Percentiles rank a stretch among this genome's conserved stretches.
phyloP scores from a whole-genome alignment of 176 grass and related monocot species.

The Saccharum officinarum region DNA sequence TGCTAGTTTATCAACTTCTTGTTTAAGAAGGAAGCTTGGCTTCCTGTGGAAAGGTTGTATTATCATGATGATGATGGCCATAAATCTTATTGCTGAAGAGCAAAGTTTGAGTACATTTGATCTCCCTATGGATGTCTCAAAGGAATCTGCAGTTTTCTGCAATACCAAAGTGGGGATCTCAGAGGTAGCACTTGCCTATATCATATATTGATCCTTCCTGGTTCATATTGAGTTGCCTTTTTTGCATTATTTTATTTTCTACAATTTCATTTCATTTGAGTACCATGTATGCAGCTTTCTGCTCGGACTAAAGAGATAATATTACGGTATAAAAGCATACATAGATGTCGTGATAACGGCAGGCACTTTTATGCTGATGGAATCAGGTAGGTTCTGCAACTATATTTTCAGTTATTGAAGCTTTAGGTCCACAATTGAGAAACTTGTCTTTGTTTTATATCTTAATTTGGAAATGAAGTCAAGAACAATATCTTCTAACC shows the following conservation, averaged over 20 bases:
- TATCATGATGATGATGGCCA: slow-evolving; percentile 60
- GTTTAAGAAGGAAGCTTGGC: slow-evolving; percentile 49
- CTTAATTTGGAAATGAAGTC: neutral
- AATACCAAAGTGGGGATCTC: neutral
- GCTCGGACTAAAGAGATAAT: slow-evolving; percentile 19
- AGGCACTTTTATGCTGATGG: neutral
- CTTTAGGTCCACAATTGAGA: slow-evolving; percentile 1
- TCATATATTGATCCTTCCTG: neutral
- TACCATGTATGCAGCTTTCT: slow-evolving; percentile 13
- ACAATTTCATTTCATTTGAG: neutral
- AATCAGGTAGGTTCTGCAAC: slow-evolving; percentile 32
- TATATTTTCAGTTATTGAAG: neutral
- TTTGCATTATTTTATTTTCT: neutral
- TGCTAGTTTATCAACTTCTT: slow-evolving; percentile 43
- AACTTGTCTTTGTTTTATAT: neutral
- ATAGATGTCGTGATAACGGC: slow-evolving; percentile 7
- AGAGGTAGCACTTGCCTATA: slow-evolving; percentile 18
- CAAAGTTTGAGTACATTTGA: slow-evolving; percentile 17
- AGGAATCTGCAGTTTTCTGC: neutral
- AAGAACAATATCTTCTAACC: neutral
- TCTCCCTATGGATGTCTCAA: slow-evolving; percentile 17
- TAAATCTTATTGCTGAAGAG: slow-evolving; percentile 59
- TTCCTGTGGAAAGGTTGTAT: slow-evolving; percentile 61
- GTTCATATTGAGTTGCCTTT: neutral
- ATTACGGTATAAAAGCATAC: slow-evolving; percentile 19